Conservation (phyloP, 208 protist genomes). For the Leishmania gerbilli region DNA sequence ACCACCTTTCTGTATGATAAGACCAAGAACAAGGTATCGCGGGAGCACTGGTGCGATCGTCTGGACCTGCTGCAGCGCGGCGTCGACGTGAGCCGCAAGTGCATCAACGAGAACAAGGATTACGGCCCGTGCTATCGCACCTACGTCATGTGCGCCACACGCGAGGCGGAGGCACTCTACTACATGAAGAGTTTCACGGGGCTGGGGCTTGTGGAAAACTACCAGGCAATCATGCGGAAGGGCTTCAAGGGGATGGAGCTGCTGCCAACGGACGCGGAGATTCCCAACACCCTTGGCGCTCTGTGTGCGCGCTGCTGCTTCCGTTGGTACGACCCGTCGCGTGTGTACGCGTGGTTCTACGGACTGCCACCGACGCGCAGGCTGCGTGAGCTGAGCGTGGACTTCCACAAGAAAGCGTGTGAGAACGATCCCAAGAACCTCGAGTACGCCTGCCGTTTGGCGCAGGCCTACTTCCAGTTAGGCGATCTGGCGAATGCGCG, state of each 20-base stretch:
- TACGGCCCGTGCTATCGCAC: conserved; percentile 86
- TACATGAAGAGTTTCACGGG: conserved; percentile 71
- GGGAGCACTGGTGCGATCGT: conserved; percentile 85
- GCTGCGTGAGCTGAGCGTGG: conserved; percentile 56
- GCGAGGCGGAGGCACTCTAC: conserved; percentile 80
- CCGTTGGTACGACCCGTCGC: conserved; percentile 72
- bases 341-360: conserved; percentile 56
- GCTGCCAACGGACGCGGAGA: conserved; percentile 67
- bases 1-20: conserved; percentile 81
- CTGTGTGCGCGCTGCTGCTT: conserved; percentile 75
- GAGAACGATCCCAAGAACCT: conserved; percentile 72
- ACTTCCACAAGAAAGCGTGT: conserved; percentile 61
- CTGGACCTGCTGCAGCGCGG: conserved; percentile 84
- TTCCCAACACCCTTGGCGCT: conserved; percentile 75
- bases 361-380: conserved; percentile 51
- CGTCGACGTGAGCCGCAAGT: conserved; percentile 88
- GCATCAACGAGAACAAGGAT: conserved; percentile 82
- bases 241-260: conserved; percentile 68
- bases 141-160: conserved; percentile 77
- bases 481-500: conserved; percentile 76
- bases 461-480: conserved; percentile 78
- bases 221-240: conserved; percentile 74
- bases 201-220: conserved; percentile 82
- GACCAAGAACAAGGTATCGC: conserved; percentile 78
- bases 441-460: conserved; percentile 82